A percentile compares a stretch with the other conserved stretches of the same genome.
These are phyloP conservation scores for Postia placenta DNA, from an alignment of 768 basidiomycete species.

Conservation along the genomic window DNA sequence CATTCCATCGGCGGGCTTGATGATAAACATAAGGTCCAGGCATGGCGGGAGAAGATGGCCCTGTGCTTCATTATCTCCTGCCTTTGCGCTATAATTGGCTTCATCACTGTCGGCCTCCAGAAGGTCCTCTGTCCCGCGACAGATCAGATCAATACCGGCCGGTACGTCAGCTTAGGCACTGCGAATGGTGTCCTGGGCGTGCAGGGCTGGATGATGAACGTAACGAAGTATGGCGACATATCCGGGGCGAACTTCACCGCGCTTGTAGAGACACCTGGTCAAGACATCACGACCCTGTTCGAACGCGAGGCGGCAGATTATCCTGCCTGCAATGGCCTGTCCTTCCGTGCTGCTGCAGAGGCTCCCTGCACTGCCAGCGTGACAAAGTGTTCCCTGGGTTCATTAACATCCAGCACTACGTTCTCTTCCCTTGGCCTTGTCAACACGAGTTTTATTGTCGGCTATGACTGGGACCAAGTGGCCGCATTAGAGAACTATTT, in stretches of 20 bases:
- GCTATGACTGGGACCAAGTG: constrained; percentile 91
- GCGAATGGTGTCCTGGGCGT: constrained; percentile 64
- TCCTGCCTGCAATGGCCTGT: constrained; percentile 53
- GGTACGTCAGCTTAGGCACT: constrained; percentile 50
- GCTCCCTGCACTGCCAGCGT: constrained; percentile 53
- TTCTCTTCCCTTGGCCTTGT: constrained; percentile 55
- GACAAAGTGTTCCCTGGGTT: constrained; percentile 61
- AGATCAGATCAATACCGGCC: constrained; percentile 32
- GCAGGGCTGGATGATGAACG: constrained; percentile 72
- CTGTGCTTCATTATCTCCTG: constrained; percentile 82
- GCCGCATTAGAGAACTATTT: constrained; percentile 65
- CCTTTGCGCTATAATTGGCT: constrained; percentile 77
- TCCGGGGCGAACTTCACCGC: constrained; percentile 50
- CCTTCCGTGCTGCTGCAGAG: constrained; percentile 67
- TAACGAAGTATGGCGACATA: constrained; percentile 44
- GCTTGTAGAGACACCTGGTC: constrained; percentile 58
- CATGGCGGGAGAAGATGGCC: constrained; percentile 97
- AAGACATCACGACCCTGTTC: constrained; percentile 89
- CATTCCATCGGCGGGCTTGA: constrained; percentile 71
- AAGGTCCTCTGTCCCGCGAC: constrained; percentile 80
- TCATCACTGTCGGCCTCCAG: constrained; percentile 92
- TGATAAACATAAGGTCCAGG: constrained; percentile 73
- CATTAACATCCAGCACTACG: constrained; percentile 50
- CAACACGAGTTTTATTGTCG: constrained; percentile 65
- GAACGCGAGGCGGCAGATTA: constrained; percentile 62